Evolutionary conservation across 2,329 filamentous ascomycete genomes (phyloP).

Genomic region (Botrytis squamosa): DNA sequence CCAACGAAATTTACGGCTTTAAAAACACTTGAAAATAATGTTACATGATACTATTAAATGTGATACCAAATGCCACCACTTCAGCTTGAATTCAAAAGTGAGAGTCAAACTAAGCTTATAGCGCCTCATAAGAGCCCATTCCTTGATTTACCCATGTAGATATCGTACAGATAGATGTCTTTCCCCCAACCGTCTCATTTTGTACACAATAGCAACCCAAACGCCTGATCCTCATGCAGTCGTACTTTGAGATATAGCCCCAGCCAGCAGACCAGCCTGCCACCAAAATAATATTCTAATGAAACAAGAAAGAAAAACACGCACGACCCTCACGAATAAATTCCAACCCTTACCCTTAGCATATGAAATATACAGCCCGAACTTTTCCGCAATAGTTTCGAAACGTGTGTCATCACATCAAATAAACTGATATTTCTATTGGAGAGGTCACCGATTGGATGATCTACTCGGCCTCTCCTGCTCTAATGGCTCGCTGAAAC

Average conservation of each 20-base stretch:
- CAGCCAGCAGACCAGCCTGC: conserved; percentile 22
- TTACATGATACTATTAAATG: conserved; percentile 15
- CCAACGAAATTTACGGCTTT: conserved; percentile 35
- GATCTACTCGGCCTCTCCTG: conserved; percentile 29
- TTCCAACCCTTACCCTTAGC: conserved; percentile 13
- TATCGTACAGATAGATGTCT: conserved; percentile 25
- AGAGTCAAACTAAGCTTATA: conserved; percentile 13
- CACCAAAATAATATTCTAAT: conserved; percentile 21
- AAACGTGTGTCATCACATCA: conserved; percentile 13
- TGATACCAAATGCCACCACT: conserved; percentile 15
- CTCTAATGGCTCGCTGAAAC: conserved; percentile 34
- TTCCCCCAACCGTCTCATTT: conserved; percentile 10
- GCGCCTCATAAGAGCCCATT: conserved; percentile 7
- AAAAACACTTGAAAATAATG: conserved; percentile 22
- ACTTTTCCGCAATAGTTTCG: conserved; percentile 4
- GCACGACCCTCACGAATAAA: conserved; percentile 14
- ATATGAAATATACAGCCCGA: conserved; percentile 16
- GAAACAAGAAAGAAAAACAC: conserved; percentile 6
- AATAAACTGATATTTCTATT: conserved; percentile 11
- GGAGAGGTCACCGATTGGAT: conserved; percentile 31
- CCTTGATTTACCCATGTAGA: conserved; percentile 20
- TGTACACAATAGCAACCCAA: conserved; percentile 23
- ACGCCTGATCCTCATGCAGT: conserved; percentile 24
- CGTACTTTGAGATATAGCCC: conserved; percentile 17
- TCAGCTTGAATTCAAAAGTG: conserved; percentile 7